A percentile compares a stretch with the other conserved stretches of the same genome.
phyloP scores from a whole-genome alignment of 2,329 filamentous ascomycete genomes.

The Colletotrichum australisinense region DNA sequence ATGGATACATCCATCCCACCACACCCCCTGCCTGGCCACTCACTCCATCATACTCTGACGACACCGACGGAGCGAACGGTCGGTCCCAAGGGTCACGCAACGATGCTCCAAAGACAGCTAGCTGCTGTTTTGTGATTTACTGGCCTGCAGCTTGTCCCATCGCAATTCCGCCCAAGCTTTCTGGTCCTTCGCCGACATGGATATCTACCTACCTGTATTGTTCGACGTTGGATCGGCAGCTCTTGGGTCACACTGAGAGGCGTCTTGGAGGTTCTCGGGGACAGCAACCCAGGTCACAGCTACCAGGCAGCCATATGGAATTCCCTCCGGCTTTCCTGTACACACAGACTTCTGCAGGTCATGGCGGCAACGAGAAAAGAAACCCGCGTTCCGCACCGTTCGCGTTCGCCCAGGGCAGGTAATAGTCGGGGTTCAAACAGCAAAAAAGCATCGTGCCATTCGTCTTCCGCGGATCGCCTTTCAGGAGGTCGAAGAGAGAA shows the following conservation, averaged over 20 bases:
- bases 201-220: not conserved
- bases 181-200: conserved; percentile 16
- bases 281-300: not conserved
- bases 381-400: not conserved
- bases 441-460: not conserved
- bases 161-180: not conserved
- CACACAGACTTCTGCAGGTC: conserved; percentile 20
- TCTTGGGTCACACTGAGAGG: not conserved
- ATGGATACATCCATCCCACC: not conserved
- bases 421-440: not conserved
- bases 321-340: not conserved
- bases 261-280: no score
- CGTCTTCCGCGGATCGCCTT: not conserved
- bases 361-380: conserved; percentile 1
- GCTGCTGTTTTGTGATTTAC: not conserved
- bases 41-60: not conserved
- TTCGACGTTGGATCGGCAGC: conserved; percentile 6
- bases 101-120: conserved; percentile 9
- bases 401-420: not conserved
- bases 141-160: not conserved
- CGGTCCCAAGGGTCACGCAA: not conserved
- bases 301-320: not conserved
- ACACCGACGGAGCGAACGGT: conserved; percentile 12
- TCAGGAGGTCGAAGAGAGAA: not conserved
- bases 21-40: not conserved